Base-by-base conservation (phyloP, 2,329 filamentous ascomycete genomes). In the Penicillium nordicum region DNA sequence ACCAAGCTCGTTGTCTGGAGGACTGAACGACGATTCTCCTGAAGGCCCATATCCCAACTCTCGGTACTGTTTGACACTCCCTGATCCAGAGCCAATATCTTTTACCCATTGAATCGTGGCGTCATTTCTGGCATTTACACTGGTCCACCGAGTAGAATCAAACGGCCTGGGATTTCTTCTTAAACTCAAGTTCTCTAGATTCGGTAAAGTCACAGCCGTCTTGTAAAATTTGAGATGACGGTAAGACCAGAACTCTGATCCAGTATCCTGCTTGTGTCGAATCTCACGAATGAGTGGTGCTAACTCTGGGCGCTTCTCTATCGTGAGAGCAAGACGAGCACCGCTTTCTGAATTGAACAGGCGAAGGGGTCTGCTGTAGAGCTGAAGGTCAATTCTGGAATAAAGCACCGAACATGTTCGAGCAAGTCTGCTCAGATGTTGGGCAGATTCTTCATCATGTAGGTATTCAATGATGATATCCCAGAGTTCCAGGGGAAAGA, bases 391-490 rank as follows among this genome's bases (percentile, higher is more conserved):
- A 23, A 50, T 55, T 21, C 46, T 50, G 11, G 6, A 8, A 36
- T 50, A 50, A 27, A 55, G 52, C 1, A 37, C 23, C 4, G 30
- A 30, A 9, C 45, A 50, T 14, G 52, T 29, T 40, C 38, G 52
- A 29, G 52, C 29, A 34, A 55, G 52, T 43, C 52, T 29, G n/a
- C 52, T 36, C 37, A 55, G 30, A 29, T 50, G 30, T 27, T 55
- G 52, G 10, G 38, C 9, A 25, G 52, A 43, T 30, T 37, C 52
- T 43, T 50, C 45, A 44, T 55, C 30, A 27, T 10, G 16, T 14
- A 55, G 30, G 23, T 43, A 30, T 50, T 37, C 52, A 36, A 55
- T 55, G 37, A 55, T 44, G 37, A 55, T 55, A 25, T 55, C 45
- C 52, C 52, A 55, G 5, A 55, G 45, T 30, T 55, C 52, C n/a